Conservation (phyloP, 1,284 basidiomycete species). For the Tausonia pullulans region DNA sequence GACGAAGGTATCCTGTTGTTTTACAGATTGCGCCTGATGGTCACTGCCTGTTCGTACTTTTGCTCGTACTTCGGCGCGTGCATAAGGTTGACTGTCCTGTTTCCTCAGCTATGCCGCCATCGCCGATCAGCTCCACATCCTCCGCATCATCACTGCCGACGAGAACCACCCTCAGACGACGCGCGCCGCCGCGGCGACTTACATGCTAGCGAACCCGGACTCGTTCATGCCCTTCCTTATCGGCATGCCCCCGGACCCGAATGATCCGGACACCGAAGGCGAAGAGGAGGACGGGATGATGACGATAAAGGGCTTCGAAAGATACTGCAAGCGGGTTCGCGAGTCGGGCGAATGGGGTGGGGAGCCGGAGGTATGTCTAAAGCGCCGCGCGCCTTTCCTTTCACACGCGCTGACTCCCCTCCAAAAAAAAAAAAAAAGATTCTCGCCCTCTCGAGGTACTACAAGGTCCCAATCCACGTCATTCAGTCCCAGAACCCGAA, state of each 20-base stretch:
- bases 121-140: constrained; percentile 54
- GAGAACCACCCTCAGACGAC: constrained; percentile 23
- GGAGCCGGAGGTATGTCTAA: constrained; percentile 62
- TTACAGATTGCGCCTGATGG: constrained; percentile 80
- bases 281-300: constrained; percentile 60
- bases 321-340: constrained; percentile 70
- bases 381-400: constrained; percentile 5
- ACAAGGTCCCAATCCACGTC: constrained; percentile 29
- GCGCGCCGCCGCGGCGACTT: constrained; percentile 63
- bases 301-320: constrained; percentile 53
- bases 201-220: constrained; percentile 72
- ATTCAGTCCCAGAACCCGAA: constrained; percentile 13
- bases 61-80: too few species aligned
- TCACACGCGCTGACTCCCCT: neutral
- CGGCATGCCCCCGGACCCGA: neutral
- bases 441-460: constrained; percentile 74
- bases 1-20: neutral
- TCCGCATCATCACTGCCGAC: constrained; percentile 27
- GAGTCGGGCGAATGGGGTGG: constrained; percentile 90
- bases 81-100: too few species aligned
- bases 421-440: constrained; percentile 40
- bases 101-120: constrained; percentile 58
- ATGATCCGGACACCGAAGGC: neutral
- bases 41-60: constrained; percentile 54
- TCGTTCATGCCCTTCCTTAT: constrained; percentile 88